A percentile compares a stretch with the other conserved stretches of the same genome.
Evolutionary conservation across 1,139 yeast species (phyloP).

Genomic region (Pichia sp.): DNA sequence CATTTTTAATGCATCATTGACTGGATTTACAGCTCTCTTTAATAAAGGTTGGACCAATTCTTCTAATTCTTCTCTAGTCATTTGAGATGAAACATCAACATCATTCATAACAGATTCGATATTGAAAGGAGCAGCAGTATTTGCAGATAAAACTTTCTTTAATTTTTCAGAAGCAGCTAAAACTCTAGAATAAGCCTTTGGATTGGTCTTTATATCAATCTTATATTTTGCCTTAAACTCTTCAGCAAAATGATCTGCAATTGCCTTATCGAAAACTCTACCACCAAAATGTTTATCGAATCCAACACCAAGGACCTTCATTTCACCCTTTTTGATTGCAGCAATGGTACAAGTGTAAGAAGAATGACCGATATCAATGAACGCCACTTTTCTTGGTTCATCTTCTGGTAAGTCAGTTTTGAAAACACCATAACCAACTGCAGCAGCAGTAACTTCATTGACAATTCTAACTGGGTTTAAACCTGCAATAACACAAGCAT

Average conservation of each 20-base stretch:
- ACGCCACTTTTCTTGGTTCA: slow-evolving; percentile 82
- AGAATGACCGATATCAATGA: slow-evolving; percentile 95
- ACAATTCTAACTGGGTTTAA: slow-evolving; percentile 97
- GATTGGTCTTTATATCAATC: slow-evolving; percentile 82
- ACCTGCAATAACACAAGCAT: slow-evolving; percentile 94
- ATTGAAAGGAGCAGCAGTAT: slow-evolving; percentile 88
- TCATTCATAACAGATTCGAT: slow-evolving; percentile 97
- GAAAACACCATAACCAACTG: slow-evolving; percentile 98
- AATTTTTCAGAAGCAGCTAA: slow-evolving; percentile 85
- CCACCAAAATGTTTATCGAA: slow-evolving; percentile 98
- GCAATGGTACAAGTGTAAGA: slow-evolving; percentile 88
- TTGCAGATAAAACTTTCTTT: slow-evolving; percentile 95
- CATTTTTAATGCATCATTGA: slow-evolving; percentile 72
- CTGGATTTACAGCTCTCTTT: slow-evolving; percentile 66
- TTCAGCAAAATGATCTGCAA: slow-evolving; percentile 90
- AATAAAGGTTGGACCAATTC: slow-evolving; percentile 78
- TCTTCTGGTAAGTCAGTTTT: slow-evolving; percentile 94
- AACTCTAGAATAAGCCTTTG: slow-evolving; percentile 94
- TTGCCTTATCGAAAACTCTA: slow-evolving; percentile 89
- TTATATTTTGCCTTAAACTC: slow-evolving; percentile 88
- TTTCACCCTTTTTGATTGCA: slow-evolving; percentile 92
- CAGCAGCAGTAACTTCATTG: slow-evolving; percentile 97
- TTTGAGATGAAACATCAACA: slow-evolving; percentile 85
- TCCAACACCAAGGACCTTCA: slow-evolving; percentile 86
- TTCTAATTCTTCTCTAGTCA: slow-evolving; percentile 90